These are phyloP conservation scores for Gossypium arboreum DNA, from an alignment of 345 rosid species.

Conservation along the genomic window DNA sequence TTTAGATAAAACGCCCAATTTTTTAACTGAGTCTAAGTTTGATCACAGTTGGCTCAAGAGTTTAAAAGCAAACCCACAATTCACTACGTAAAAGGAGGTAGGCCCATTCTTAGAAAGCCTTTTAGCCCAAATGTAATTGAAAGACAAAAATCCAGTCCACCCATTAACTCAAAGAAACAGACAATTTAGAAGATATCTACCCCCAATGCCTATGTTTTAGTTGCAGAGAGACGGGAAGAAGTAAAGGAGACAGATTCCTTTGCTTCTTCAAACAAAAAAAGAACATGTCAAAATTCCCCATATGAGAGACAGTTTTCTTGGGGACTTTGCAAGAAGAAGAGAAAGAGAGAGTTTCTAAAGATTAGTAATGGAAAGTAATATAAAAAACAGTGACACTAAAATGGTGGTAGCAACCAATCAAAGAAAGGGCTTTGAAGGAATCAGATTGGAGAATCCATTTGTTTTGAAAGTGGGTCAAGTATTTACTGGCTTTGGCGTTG, in stretches of 20 bases:
- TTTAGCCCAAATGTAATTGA: too few species aligned
- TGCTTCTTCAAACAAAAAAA: neutral
- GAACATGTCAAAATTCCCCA: neutral
- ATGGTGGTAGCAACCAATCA: constrained; percentile 35
- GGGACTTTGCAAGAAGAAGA: neutral
- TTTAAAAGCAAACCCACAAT: too few species aligned
- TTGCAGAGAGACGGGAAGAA: neutral
- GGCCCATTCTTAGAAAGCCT: too few species aligned
- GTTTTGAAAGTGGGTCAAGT: constrained; percentile 85
- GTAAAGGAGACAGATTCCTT: neutral
- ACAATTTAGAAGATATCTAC: neutral
- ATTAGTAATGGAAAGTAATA: constrained; percentile 35
- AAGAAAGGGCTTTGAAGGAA: constrained; percentile 41
- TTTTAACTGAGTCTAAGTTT: too few species aligned
- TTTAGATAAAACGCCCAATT: too few species aligned
- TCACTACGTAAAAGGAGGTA: too few species aligned
- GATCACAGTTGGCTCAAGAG: too few species aligned
- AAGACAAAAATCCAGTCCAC: too few species aligned
- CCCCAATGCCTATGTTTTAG: neutral
- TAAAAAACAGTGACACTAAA: constrained; percentile 19
- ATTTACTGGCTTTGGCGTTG: constrained; percentile 92
- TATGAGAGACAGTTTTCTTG: neutral
- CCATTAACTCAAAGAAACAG: too few species aligned
- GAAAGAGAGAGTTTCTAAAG: constrained; percentile 13
- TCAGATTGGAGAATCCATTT: constrained; percentile 72